Evolutionary conservation across 1,284 basidiomycete species (phyloP).

Genomic region (Heterobasidion annosum): DNA sequence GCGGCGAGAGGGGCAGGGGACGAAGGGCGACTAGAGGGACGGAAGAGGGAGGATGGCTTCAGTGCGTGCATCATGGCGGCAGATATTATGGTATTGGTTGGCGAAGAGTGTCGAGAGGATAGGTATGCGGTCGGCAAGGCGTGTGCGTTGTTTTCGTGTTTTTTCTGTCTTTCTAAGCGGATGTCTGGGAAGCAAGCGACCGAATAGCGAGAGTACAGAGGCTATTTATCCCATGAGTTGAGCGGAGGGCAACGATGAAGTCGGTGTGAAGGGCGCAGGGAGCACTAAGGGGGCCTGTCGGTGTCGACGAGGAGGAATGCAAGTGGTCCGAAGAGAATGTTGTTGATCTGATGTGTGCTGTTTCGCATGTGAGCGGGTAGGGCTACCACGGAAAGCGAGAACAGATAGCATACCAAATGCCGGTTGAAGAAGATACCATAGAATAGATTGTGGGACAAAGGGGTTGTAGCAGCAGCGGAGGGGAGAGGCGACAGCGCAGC

Average conservation of each 20-base stretch:
- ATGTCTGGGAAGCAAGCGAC: constrained; percentile 22
- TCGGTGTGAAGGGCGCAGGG: constrained; percentile 4
- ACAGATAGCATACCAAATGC: not conserved
- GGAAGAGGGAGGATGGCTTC: constrained; percentile 59
- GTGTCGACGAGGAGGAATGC: constrained; percentile 52
- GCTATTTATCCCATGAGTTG: constrained; percentile 60
- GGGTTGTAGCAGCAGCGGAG: not conserved
- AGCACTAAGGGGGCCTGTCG: constrained; percentile 68
- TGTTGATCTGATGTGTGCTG: constrained; percentile 40
- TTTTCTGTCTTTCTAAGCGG: constrained; percentile 3
- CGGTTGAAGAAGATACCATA: not conserved
- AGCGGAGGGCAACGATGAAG: constrained; percentile 9
- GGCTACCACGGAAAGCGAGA: not conserved
- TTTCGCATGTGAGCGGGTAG: constrained; percentile 12
- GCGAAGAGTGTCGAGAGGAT: constrained; percentile 2
- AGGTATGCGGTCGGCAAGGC: not conserved
- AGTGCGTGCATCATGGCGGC: constrained; percentile 49
- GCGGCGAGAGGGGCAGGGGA: constrained; percentile 43
- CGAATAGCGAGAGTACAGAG: constrained; percentile 24
- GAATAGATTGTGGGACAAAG: not conserved
- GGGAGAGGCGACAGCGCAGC: not conserved
- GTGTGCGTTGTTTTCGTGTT: constrained; percentile 6
- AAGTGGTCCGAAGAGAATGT: constrained; percentile 56
- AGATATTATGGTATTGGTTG: constrained; percentile 11
- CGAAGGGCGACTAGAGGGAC: constrained; percentile 51